Percentiles rank a stretch among this genome's conserved stretches.
Conservation (phyloP, 192 early-diverging fungal species). For the Neocallimastix lanati region DNA sequence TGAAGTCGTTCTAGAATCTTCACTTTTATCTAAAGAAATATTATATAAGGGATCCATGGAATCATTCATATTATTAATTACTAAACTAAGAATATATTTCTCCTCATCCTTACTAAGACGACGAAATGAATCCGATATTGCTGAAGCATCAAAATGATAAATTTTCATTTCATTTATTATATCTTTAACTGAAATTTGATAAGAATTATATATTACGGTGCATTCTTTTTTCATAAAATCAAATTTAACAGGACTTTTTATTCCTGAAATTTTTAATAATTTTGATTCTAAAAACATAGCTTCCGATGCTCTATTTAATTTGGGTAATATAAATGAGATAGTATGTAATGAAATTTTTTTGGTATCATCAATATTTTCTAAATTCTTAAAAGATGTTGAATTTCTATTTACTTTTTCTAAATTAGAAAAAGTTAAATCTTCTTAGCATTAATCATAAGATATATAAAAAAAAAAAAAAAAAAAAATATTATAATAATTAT, state of each 20-base stretch:
- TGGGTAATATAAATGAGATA: neutral
- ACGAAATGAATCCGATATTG: neutral
- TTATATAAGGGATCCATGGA: too few relatives aligned
- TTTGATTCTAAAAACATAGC: neutral
- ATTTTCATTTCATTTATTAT: neutral
- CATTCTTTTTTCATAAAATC: neutral
- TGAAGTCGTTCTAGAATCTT: neutral
- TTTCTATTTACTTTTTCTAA: neutral
- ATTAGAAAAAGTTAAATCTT: neutral
- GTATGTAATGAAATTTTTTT: neutral
- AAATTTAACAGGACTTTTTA: neutral
- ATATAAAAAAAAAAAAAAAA: too few relatives aligned
- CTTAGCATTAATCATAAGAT: too few relatives aligned
- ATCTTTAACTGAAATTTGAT: neutral
- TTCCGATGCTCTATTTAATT: neutral
- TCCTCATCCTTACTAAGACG: neutral
- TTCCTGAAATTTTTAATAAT: neutral
- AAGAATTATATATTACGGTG: neutral
- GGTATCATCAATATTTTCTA: neutral
- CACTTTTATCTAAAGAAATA: neutral
- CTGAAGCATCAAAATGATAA: neutral
- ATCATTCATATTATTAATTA: too few relatives aligned
- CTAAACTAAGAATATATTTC: neutral
- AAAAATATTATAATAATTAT: too few relatives aligned
- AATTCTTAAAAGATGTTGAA: neutral